Evolutionary conservation across 108 stramenopile genomes (phyloP), one percentile per base, ranked within the genome.

Genomic region (Fragilaria crotonensis): DNA sequence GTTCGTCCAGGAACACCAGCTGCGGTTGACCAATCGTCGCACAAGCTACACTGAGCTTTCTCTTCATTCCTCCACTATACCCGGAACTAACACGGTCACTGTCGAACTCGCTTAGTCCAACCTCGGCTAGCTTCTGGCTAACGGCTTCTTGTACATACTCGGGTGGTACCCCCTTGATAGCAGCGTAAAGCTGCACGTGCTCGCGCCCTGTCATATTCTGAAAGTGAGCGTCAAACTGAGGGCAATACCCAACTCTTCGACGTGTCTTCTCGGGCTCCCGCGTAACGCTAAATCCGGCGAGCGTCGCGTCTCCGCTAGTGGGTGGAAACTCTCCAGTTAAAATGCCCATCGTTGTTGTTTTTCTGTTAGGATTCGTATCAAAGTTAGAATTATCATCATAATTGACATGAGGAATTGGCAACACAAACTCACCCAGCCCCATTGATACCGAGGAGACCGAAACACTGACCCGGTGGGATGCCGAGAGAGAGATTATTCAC

Each of bases 161-260:
- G 5, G 41, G 22, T 0, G 84, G 77, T 27, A 97, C 60, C 1
- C 95, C 93, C 68, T 95, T 95, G 66, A 97, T 95, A 1, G 87
- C 60, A 25, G 95, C 98, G 71, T 95, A 99, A 22, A 99, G 74
- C 57, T 94, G 80, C 51, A 99, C 70, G 74, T 99, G 98, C 64
- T 99, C 98, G 21, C 85, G 63, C 14, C 94, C 96, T 25, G 95
- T 99, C 74, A 99, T 83, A 30, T 96, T 95, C 45, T 87, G 82
- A 49, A 99, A 90, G 36, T 97, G 87, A 0, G 98, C 98, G 71
- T 99, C 98, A 23, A 97, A 97, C 63, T 99, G 98, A 11, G 98
- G 98, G 71, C 98, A 99, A 60, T 95, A 97, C 22, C 96, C 96
- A 30, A 97, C 83, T 4, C 63, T 59, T 0, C 75, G 77, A 29